phyloP scores from a whole-genome alignment of 2,329 filamentous ascomycete genomes.

The Hymenoscyphus albidus region DNA sequence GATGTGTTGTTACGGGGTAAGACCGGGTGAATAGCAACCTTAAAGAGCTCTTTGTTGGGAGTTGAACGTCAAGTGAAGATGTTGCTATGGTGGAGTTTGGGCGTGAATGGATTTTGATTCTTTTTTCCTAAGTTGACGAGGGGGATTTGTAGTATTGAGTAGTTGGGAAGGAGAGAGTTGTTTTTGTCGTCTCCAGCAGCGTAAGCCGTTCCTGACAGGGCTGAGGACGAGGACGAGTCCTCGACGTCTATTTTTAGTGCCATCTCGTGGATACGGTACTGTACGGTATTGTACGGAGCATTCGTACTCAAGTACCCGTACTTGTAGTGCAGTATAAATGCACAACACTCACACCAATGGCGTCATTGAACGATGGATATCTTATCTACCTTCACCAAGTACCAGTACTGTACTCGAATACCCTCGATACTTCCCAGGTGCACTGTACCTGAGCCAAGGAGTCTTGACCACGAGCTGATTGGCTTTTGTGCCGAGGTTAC shows the following conservation, averaged over 20 bases:
- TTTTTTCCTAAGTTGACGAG: background rate
- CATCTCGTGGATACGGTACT: too few species aligned
- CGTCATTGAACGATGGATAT: background rate
- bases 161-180: background rate
- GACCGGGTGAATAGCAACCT: constrained; percentile 7
- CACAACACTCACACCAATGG: background rate
- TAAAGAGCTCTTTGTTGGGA: constrained; percentile 1
- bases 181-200: too few species aligned
- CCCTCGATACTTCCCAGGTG: too few species aligned
- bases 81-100: background rate
- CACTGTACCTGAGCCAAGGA: too few species aligned
- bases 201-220: too few species aligned
- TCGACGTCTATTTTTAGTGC: background rate
- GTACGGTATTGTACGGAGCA: too few species aligned
- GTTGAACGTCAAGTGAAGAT: background rate
- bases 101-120: background rate
- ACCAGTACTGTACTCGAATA: too few species aligned
- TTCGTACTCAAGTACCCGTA: background rate
- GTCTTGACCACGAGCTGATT: background rate
- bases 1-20: constrained; percentile 1
- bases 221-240: background rate
- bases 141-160: background rate
- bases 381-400: background rate
- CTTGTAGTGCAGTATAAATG: too few species aligned
- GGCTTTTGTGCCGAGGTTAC: background rate